Evolutionary conservation across 164 flowering plant species (phyloP).

Genomic region (Magnolia kwangsiensis): DNA sequence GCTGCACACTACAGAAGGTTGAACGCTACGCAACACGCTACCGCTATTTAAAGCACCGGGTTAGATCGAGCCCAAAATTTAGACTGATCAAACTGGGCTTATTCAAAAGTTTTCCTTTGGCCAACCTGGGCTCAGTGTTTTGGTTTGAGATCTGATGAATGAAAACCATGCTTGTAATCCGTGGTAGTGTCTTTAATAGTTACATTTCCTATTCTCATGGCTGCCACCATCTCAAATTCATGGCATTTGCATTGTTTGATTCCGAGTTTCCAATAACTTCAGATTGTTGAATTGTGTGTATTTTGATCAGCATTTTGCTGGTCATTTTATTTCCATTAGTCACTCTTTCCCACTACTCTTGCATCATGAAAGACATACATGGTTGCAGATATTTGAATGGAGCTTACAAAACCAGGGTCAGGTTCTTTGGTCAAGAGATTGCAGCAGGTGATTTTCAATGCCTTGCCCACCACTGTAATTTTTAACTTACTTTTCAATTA

Average conservation of each 20-base stretch:
- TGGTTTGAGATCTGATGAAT: background rate
- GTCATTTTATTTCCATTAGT: background rate
- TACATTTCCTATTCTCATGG: background rate
- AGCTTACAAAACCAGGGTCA: slow-evolving; percentile 92
- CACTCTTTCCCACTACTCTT: background rate
- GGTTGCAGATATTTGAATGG: slow-evolving; percentile 86
- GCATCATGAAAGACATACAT: slow-evolving; percentile 10
- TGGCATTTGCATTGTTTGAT: background rate
- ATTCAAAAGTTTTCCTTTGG: background rate
- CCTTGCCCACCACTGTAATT: background rate
- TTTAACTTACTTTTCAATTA: background rate
- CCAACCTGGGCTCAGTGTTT: background rate
- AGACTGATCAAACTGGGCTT: background rate
- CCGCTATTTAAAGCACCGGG: too few relatives aligned
- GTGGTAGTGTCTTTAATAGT: background rate
- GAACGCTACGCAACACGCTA: too few relatives aligned
- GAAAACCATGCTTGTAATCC: too few relatives aligned
- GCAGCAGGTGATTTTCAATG: slow-evolving; percentile 52
- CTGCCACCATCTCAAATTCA: too few relatives aligned
- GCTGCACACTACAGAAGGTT: too few relatives aligned
- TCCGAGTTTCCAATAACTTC: background rate
- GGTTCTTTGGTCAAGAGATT: slow-evolving; percentile 84
- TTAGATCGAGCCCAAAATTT: too few relatives aligned
- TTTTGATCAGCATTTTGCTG: background rate
- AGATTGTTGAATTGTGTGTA: background rate